Evolutionary conservation across 257 asterid species (phyloP), one percentile per base, ranked within the genome.

Genomic region (Fraxinus quadrangulata): DNA sequence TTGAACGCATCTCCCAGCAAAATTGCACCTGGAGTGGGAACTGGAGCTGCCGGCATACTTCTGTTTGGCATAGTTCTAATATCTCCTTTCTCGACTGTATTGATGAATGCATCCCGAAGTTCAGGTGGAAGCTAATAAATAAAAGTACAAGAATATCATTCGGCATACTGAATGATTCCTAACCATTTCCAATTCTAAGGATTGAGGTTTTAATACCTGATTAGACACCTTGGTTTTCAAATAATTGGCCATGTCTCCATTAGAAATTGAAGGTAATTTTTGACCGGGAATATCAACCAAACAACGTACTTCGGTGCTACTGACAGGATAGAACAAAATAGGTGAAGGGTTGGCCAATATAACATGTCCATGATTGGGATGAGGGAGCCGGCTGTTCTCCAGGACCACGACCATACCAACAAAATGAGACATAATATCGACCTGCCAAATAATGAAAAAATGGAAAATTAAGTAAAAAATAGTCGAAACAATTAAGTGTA

Each of bases 1-100:
- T 89, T 89, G 79, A 89, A 89, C 8, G 90, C 90, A 51, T 89
- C 90, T 3, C 92, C 92, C 9, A 89, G 76, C 7, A 89, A 83
- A 21, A 89, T 73, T 30, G 90, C 89, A 1, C 92, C 90, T 0
- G 90, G 88, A 56, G 88, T 89, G 4, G 88, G 90, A 28, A 83
- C 75, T 5, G 92, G 88, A 33, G 87, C 77, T 14, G 90, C 92
- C 0, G 89, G 89, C 90, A 89, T 86, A 74, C 86, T 83, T 63
- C 90, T 72, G 79, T 86, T 87, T 0, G 90, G 90, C 90, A 86
- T 86, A 3, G 90, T 78, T 74, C 87, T 78, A 10, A 87, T 89
- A 59, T 87, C 89, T 39, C 90, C 92, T 19, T 70, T 87, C 21
- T 88, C 88, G 0, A 86, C 56, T 66, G 85, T 83, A 33, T 74